A percentile compares a stretch with the other conserved stretches of the same genome.
These are phyloP conservation scores for Penicillium sp. DNA, from an alignment of 2,329 filamentous ascomycete genomes.

Conservation along the genomic window DNA sequence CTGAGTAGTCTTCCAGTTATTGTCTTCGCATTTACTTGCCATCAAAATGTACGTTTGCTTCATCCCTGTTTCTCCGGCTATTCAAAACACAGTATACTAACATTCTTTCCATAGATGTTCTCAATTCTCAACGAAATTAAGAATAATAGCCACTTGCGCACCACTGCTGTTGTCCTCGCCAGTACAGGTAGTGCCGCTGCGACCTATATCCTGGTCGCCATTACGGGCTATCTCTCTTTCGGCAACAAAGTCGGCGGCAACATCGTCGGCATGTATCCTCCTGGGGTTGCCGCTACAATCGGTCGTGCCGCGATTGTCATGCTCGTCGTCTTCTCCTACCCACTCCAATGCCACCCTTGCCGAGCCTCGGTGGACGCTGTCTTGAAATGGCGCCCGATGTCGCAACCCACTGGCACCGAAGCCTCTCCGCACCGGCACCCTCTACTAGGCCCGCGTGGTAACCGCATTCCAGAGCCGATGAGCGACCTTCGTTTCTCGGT, in stretches of 20 bases:
- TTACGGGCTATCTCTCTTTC: slow-evolving; percentile 95
- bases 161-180: slow-evolving; percentile 75
- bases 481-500: slow-evolving; percentile 85
- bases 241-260: slow-evolving; percentile 88
- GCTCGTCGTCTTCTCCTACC: slow-evolving; percentile 94
- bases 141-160: slow-evolving; percentile 77
- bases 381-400: slow-evolving; percentile 79
- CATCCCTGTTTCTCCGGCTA: neutral
- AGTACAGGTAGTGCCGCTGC: slow-evolving; percentile 87
- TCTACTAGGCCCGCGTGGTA: slow-evolving; percentile 43
- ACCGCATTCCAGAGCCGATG: slow-evolving; percentile 65
- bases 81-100: slow-evolving; percentile 16
- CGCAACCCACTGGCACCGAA: slow-evolving; percentile 44
- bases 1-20: slow-evolving; percentile 90
- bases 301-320: slow-evolving; percentile 94
- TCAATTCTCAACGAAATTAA: slow-evolving; percentile 94
- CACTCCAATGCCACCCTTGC: slow-evolving; percentile 93
- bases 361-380: slow-evolving; percentile 93
- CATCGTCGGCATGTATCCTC: slow-evolving; percentile 86
- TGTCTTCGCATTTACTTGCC: slow-evolving; percentile 98
- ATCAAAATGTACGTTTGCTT: slow-evolving; percentile 77
- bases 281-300: slow-evolving; percentile 82
- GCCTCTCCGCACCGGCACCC: slow-evolving; percentile 50
- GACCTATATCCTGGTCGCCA: slow-evolving; percentile 87
- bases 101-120: slow-evolving; percentile 73